Base-by-base conservation (phyloP, 208 protist species). In the Crithidia expoeki region DNA sequence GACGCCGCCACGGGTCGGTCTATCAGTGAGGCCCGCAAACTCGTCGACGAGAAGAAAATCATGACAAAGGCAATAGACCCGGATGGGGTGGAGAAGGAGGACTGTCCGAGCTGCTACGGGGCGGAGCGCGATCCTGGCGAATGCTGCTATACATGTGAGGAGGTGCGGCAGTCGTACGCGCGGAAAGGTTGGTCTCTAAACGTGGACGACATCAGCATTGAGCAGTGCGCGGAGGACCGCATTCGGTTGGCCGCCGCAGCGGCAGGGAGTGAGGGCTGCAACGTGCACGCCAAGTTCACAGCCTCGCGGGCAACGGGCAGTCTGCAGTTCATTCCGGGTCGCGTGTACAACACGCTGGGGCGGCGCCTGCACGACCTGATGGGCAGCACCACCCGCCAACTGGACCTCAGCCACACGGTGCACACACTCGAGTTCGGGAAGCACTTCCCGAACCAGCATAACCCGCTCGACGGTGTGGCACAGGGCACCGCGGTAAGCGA, bases 131-230 rank as follows among this genome's bases (percentile, higher is more conserved):
- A 76, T 56, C 72, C 68, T 14, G 85, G 80, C 4, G 79, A 87
- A 4, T 96, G 93, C 79, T 97, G 90, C 74, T 76, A 90, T 71
- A 93, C 85, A 49, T 96, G 90, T 72, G 83, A 93, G 19, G 88
- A 93, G 56, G 89, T 96, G 25, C 76, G 86, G 23, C 55, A 70
- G 32, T 83, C 89, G 44, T 96, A 94, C 71, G 47, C 34, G 14
- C 57, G 61, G 19, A 77, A 67, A 30, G 81, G 86, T 28, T 96
- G 92, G 92, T 47, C 36, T 17, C 90, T 96, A 33, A 80, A 88
- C 61, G 61, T 83, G 14, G 68, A 78, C 66, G 86, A 94, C 55
- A 69, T 83, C 23, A 89, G 72, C 55, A 65, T 94, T 11, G 76
- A 52, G 72, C 89, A 94, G 66, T 94, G 89, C 58, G 80, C 83